These are phyloP conservation scores for Sporothrix brasiliensis DNA, from an alignment of 2,329 filamentous ascomycete genomes.

Conservation along the genomic window DNA sequence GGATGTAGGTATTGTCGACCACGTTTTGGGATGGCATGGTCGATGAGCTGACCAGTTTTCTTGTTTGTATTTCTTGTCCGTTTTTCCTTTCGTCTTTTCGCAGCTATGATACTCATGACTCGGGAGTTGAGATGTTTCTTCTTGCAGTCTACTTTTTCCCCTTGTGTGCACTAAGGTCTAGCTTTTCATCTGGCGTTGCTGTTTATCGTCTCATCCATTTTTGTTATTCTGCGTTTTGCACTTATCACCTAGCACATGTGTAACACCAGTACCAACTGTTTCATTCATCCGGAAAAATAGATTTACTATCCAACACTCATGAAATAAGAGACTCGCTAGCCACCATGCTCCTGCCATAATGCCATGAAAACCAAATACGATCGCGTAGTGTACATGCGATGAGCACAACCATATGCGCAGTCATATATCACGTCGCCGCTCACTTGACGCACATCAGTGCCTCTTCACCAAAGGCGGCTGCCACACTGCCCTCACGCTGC, in stretches of 20 bases:
- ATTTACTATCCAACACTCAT: not conserved
- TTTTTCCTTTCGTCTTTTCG: not conserved
- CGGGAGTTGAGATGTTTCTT: slow-evolving; percentile 26
- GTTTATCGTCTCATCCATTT: not conserved
- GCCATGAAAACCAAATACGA: slow-evolving; percentile 2
- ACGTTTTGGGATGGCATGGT: not conserved
- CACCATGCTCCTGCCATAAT: not conserved
- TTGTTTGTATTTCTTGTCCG: not conserved
- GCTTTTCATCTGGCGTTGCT: not conserved
- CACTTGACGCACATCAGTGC: slow-evolving; percentile 73
- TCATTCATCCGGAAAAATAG: not conserved
- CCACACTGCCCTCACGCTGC: slow-evolving; percentile 71
- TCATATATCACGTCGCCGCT: not conserved
- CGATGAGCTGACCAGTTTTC: not conserved
- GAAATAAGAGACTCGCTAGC: slow-evolving; percentile 8
- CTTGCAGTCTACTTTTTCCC: not conserved
- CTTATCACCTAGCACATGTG: not conserved
- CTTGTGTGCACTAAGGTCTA: not conserved
- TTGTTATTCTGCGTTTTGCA: not conserved
- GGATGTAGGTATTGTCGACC: not conserved
- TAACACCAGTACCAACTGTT: not conserved
- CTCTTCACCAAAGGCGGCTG: slow-evolving; percentile 74
- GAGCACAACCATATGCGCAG: not conserved
- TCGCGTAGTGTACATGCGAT: slow-evolving; percentile 5
- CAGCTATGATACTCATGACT: slow-evolving; percentile 29